Conservation (phyloP, 768 basidiomycete genomes). For the Roridomyces roridus region DNA sequence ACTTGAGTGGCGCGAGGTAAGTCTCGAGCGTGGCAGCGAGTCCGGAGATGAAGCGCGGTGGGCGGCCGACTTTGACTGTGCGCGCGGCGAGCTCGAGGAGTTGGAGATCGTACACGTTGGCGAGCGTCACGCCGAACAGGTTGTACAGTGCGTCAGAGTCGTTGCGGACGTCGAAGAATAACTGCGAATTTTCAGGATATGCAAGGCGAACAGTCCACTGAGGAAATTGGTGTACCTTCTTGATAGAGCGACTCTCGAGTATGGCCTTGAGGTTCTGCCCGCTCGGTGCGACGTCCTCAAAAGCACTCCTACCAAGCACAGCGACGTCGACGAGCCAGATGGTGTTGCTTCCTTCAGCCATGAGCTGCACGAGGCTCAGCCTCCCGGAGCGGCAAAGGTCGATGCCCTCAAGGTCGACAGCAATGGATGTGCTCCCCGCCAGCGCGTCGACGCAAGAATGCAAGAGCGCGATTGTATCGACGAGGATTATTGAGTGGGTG, state of each 20-base stretch:
- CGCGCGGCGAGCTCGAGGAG: conserved; percentile 39
- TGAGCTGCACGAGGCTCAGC: conserved; percentile 38
- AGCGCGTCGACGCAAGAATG: conserved; percentile 8
- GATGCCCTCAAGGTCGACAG: conserved; percentile 43
- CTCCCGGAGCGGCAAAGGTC: conserved; percentile 37
- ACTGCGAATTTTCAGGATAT: conserved; percentile 27
- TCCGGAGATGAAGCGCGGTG: conserved; percentile 31
- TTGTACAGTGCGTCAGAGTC: conserved; percentile 41
- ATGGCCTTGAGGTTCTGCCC: conserved; percentile 31
- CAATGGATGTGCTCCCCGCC: conserved; percentile 23
- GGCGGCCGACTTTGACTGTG: conserved; percentile 21
- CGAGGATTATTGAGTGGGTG: conserved; percentile 4
- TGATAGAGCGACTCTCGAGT: conserved; percentile 26
- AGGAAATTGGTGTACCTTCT: conserved; percentile 26
- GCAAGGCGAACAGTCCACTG: not conserved
- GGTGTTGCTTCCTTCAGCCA: conserved; percentile 29
- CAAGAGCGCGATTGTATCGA: conserved; percentile 14
- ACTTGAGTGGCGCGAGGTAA: conserved; percentile 30
- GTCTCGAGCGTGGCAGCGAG: conserved; percentile 29
- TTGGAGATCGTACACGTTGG: conserved; percentile 39
- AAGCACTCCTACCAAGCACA: conserved; percentile 33
- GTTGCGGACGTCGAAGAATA: conserved; percentile 41
- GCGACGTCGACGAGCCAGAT: conserved; percentile 45
- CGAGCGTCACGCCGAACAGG: conserved; percentile 32
- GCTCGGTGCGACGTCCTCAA: conserved; percentile 29